Evolutionary conservation across 129 eudicot genomes (phyloP).

Genomic region (Lonicera japonica): DNA sequence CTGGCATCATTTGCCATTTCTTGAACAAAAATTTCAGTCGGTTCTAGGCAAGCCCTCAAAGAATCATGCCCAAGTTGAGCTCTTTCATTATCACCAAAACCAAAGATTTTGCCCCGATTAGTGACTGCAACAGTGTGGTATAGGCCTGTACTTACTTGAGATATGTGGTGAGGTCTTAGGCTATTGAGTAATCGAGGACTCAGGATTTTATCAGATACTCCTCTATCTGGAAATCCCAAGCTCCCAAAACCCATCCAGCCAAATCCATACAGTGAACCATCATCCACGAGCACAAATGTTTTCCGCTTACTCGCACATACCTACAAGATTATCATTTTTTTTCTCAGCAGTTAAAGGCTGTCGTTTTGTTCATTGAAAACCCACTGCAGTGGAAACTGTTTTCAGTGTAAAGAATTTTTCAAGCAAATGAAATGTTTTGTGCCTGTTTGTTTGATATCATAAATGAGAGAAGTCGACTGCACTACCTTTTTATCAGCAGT

Average conservation of each 20-base stretch:
- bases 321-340: constrained; percentile 17
- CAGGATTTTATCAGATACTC: constrained; percentile 63
- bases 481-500: too few species aligned
- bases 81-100: constrained; percentile 97
- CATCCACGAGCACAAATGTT: constrained; percentile 72
- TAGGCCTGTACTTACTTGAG: constrained; percentile 87
- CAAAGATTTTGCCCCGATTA: constrained; percentile 60
- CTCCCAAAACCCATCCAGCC: constrained; percentile 99
- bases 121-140: constrained; percentile 84
- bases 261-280: constrained; percentile 75
- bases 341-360: too few species aligned
- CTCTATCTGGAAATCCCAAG: constrained; percentile 83
- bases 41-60: constrained; percentile 60
- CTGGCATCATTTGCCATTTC: constrained; percentile 20
- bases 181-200: constrained; percentile 59
- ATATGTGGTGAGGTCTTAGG: constrained; percentile 57
- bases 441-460: too few species aligned
- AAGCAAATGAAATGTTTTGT: too few species aligned
- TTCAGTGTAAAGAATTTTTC: too few species aligned
- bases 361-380: too few species aligned
- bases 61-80: constrained; percentile 90
- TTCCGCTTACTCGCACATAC: constrained; percentile 95
- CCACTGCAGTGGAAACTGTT: too few species aligned
- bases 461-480: too few species aligned
- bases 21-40: constrained; percentile 64